Base-by-base conservation (phyloP, 2,329 filamentous ascomycete genomes). In the Sporothrix mexicana region DNA sequence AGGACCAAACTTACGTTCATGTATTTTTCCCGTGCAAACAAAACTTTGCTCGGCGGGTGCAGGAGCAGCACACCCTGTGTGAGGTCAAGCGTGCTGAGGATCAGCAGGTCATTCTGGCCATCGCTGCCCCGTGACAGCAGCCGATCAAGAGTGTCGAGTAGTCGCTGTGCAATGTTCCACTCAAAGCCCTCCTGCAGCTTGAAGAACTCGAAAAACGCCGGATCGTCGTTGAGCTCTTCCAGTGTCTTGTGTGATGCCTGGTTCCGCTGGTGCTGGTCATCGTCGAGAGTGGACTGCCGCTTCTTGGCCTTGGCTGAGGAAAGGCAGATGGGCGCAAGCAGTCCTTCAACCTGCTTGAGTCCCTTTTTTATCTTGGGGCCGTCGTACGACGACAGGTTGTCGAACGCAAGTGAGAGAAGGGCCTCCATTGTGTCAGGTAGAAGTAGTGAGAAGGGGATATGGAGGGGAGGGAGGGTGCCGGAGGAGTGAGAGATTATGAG, bases 101-200 rank as follows among this genome's bases (percentile, higher is more conserved):
- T 97, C 78, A 98, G 87, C 74, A 95, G 84, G 80, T 98, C 94
- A 79, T 95, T 96, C 76, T 93, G 91, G 55, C 92, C 93, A 43
- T 79, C 77, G 67, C 76, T 77, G 57, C 77, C 77, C 2, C 76
- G 77, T 15, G 76, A 75, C 5, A 79, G 74, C 41, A 79, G 76
- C 64, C 78, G 78, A 64, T 78, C 77, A 8, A 78, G 76, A 12
- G 77, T 78, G 69, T 91, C 90, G 74, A 97, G 91, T 74, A 98
- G 87, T 74, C 94, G 91, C 83, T 94, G 90, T 15, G 94, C 92
- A 72, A 98, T 93, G 83, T 99, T 99, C 93, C 94, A 98, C 84
- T 98, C 94, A 80, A 99, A 99, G 2, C 95, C 93, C 79, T 98
- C 95, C 81, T 99, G 96, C 76, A 98, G 82, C 81, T 97, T 94